Percentiles rank a stretch among this genome's conserved stretches.
Evolutionary conservation across 768 basidiomycete species (phyloP).

Genomic region (Psilocybe cyanescens): DNA sequence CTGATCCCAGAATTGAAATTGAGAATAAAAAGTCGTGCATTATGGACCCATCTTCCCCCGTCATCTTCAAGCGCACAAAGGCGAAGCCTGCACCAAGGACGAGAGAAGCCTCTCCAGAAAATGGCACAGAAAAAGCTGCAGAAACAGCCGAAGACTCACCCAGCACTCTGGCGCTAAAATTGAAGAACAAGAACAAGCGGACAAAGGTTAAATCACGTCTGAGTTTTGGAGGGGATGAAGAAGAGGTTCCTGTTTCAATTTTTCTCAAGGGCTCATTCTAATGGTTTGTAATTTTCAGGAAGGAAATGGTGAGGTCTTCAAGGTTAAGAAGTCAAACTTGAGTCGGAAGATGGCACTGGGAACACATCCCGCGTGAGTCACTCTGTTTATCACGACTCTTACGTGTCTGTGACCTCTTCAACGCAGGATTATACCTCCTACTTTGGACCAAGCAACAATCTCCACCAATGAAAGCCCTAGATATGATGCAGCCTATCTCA

Average conservation of each 20-base stretch:
- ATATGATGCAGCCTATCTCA: conserved; percentile 76
- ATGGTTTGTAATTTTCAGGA: conserved; percentile 42
- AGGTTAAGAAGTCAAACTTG: conserved; percentile 81
- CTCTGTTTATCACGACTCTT: neutral
- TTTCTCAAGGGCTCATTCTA: conserved; percentile 22
- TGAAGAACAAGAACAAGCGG: conserved; percentile 75
- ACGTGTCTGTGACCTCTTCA: neutral
- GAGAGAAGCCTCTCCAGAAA: conserved; percentile 46
- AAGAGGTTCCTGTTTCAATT: conserved; percentile 33
- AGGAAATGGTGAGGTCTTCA: conserved; percentile 65
- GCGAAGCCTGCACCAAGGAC: conserved; percentile 43
- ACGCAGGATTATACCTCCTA: conserved; percentile 46
- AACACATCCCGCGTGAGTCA: conserved; percentile 51
- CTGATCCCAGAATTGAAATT: neutral
- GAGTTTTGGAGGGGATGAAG: conserved; percentile 74
- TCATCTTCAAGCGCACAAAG: conserved; percentile 56
- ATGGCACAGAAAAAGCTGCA: conserved; percentile 22
- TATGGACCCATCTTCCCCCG: conserved; percentile 45
- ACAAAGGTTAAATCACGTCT: conserved; percentile 67
- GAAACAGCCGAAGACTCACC: conserved; percentile 55
- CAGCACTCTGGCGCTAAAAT: conserved; percentile 60
- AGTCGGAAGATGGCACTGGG: conserved; percentile 68
- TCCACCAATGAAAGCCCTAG: conserved; percentile 56
- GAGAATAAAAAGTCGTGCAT: neutral
- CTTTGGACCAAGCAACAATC: conserved; percentile 61